Evolutionary conservation across 371 early-diverging fungal genomes (phyloP).

Genomic region (Lichtheimia hyalospora): DNA sequence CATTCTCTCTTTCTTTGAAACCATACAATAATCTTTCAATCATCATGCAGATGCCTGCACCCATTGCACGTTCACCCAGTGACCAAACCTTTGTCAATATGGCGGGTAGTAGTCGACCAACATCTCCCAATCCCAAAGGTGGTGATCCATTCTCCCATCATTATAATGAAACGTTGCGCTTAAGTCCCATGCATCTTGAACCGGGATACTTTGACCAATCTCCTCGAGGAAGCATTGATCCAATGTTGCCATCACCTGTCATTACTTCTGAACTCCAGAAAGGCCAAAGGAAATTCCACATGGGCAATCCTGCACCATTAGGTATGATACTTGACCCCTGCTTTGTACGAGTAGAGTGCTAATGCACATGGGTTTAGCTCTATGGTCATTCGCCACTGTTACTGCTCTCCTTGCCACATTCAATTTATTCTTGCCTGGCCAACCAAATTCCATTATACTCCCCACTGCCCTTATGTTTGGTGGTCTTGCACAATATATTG

Average conservation of each 20-base stretch:
- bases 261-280: not conserved
- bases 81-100: constrained; percentile 10
- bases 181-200: constrained; percentile 1
- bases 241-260: constrained; percentile 1
- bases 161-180: not conserved
- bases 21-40: not conserved
- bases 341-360: not conserved
- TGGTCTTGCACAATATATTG: constrained; percentile 24
- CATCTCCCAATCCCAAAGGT: not conserved
- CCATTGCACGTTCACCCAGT: constrained; percentile 5
- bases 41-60: not conserved
- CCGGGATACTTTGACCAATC: not conserved
- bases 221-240: constrained; percentile 2
- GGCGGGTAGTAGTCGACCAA: no score
- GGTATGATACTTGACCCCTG: not conserved
- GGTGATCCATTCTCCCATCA: not conserved
- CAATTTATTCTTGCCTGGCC: constrained; percentile 16
- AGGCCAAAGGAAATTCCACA: constrained; percentile 1
- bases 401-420: constrained; percentile 15
- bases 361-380: not conserved
- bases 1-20: not conserved
- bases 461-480: constrained; percentile 25
- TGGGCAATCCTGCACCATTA: constrained; percentile 9
- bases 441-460: constrained; percentile 14
- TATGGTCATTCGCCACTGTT: constrained; percentile 22